These are phyloP conservation scores for Monosporascus sp. DNA, from an alignment of 2,329 filamentous ascomycete genomes.

Conservation along the genomic window DNA sequence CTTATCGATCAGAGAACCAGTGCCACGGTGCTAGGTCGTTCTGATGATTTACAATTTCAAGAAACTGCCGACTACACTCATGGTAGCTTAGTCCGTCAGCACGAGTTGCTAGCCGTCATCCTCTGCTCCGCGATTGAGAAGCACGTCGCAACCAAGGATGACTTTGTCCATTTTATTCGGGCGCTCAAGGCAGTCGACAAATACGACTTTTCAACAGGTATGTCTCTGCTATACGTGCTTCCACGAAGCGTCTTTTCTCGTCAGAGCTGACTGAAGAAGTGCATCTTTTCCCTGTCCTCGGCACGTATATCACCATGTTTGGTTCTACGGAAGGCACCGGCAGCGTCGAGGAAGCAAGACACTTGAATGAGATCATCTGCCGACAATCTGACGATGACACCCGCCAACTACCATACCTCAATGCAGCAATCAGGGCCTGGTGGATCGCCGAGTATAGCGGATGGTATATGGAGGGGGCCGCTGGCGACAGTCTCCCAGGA, in stretches of 20 bases:
- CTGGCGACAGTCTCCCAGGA: slow-evolving; percentile 52
- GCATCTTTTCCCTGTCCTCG: slow-evolving; percentile 77
- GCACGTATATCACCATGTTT: slow-evolving; percentile 71
- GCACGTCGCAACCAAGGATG: slow-evolving; percentile 62
- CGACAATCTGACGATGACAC: slow-evolving; percentile 59
- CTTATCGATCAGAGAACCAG: slow-evolving; percentile 73
- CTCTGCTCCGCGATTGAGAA: slow-evolving; percentile 74
- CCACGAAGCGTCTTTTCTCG: background rate
- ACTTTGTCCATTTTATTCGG: slow-evolving; percentile 69
- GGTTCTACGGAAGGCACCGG: slow-evolving; percentile 71
- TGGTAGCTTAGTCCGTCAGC: slow-evolving; percentile 77
- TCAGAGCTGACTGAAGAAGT: slow-evolving; percentile 40
- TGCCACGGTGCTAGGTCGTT: slow-evolving; percentile 67
- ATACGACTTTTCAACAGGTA: slow-evolving; percentile 52
- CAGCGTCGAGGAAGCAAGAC: slow-evolving; percentile 63
- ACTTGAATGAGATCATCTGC: slow-evolving; percentile 65
- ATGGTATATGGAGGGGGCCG: slow-evolving; percentile 73
- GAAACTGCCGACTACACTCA: slow-evolving; percentile 80
- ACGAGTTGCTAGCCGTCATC: slow-evolving; percentile 82
- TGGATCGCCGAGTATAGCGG: slow-evolving; percentile 94
- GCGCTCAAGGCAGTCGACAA: slow-evolving; percentile 66
- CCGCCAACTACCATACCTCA: slow-evolving; percentile 71
- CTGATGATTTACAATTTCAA: slow-evolving; percentile 51
- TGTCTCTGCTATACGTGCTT: background rate
- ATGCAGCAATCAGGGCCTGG: slow-evolving; percentile 73